A percentile compares a stretch with the other conserved stretches of the same genome.
Conservation (phyloP, 2,329 filamentous ascomycete species). For the Aspergillus proliferans region DNA sequence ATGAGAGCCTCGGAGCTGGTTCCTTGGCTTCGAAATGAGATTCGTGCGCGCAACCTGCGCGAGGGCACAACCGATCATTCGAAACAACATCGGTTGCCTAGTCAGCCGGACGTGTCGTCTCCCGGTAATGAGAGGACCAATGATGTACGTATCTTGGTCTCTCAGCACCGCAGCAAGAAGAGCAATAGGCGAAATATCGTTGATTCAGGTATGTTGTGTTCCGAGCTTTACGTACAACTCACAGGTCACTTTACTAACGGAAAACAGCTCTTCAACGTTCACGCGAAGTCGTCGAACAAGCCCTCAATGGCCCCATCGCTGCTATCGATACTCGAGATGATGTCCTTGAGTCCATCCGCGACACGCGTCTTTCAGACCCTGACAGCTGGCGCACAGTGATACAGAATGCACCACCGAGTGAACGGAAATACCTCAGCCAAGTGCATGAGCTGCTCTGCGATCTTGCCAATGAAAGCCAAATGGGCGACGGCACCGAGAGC, state of each 20-base stretch:
- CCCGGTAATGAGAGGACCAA: conserved; percentile 48
- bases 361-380: conserved; percentile 68
- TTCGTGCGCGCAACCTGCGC: conserved; percentile 68
- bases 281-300: conserved; percentile 61
- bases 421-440: conserved; percentile 76
- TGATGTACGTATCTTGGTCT: conserved; percentile 77
- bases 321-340: conserved; percentile 85
- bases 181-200: conserved; percentile 81
- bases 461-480: conserved; percentile 49
- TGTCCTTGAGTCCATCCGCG: conserved; percentile 67
- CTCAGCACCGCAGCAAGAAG: conserved; percentile 82
- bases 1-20: conserved; percentile 66
- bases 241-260: conserved; percentile 4
- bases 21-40: conserved; percentile 72
- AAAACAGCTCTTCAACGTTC: conserved; percentile 45
- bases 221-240: too few species aligned
- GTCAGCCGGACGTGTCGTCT: conserved; percentile 33
- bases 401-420: conserved; percentile 67
- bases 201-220: conserved; percentile 63
- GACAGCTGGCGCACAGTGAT: conserved; percentile 80
- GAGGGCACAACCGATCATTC: conserved; percentile 43
- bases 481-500: conserved; percentile 43
- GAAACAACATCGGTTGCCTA: conserved; percentile 36
- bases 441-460: conserved; percentile 67
- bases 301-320: conserved; percentile 71